A percentile compares a stretch with the other conserved stretches of the same genome.
These are phyloP conservation scores for Arthrocladium fulminans DNA, from an alignment of 2,329 filamentous ascomycete genomes.

Conservation along the genomic window DNA sequence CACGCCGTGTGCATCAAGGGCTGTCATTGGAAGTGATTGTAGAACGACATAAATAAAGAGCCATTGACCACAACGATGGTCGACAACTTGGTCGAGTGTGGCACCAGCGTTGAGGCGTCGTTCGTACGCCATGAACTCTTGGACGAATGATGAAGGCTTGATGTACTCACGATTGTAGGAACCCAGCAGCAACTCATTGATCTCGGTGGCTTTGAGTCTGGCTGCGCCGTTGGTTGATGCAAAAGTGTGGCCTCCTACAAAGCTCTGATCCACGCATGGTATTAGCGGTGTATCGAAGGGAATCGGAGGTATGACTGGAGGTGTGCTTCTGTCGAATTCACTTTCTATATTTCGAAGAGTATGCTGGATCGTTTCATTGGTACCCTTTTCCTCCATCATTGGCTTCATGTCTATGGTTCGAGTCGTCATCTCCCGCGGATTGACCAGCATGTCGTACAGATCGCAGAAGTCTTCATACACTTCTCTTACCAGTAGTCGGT, in stretches of 20 bases:
- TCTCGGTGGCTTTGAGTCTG: slow-evolving; percentile 69
- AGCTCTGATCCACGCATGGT: slow-evolving; percentile 53
- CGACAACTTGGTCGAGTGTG: slow-evolving; percentile 36
- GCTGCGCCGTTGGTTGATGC: slow-evolving; percentile 67
- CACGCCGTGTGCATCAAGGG: slow-evolving; percentile 41
- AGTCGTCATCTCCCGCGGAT: slow-evolving; percentile 68
- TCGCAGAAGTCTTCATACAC: slow-evolving; percentile 79
- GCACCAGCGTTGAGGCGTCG: slow-evolving; percentile 36
- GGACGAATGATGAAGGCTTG: slow-evolving; percentile 38
- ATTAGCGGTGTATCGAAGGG: slow-evolving; percentile 80
- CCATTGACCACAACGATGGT: slow-evolving; percentile 44
- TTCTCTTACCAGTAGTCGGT: slow-evolving; percentile 69
- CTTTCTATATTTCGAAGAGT: slow-evolving; percentile 70
- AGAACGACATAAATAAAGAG: slow-evolving; percentile 44
- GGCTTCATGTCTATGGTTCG: slow-evolving; percentile 62
- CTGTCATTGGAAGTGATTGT: slow-evolving; percentile 41
- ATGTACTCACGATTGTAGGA: slow-evolving; percentile 71
- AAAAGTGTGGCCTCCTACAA: slow-evolving; percentile 54
- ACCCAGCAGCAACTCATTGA: slow-evolving; percentile 65
- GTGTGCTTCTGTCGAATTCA: slow-evolving; percentile 82
- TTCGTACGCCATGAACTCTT: slow-evolving; percentile 42
- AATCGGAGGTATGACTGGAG: slow-evolving; percentile 81
- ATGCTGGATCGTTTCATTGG: slow-evolving; percentile 52
- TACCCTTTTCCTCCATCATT: slow-evolving; percentile 44
- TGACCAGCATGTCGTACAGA: slow-evolving; percentile 80